Base-by-base conservation (phyloP, 345 rosid species). In the Lepidium aucheri region DNA sequence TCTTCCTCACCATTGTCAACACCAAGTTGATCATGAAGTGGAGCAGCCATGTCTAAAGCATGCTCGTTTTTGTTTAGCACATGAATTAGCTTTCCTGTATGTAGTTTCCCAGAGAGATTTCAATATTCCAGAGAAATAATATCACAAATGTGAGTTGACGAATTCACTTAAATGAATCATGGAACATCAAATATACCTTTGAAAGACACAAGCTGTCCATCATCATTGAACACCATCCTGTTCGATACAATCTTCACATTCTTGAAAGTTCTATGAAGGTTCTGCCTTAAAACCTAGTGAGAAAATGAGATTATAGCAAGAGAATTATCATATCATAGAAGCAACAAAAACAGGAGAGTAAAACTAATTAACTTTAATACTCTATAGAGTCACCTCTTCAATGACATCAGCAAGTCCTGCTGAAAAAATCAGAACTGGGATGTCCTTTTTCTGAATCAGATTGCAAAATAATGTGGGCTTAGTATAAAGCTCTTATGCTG, bases 371-470 rank as follows among this genome's bases (percentile, higher is more conserved):
- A 20, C 15, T 45, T 43, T 18, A 5, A 28, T 11, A 53, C 49
- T 33, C 53, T 45, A 15, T 32, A 53, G 54, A 67, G 76, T 61
- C 65, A 88, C 98, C 95, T 91, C 98, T 80, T 91, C 96, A 72
- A 89, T 91, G 20, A 91, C 84, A 81, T 91, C 96, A 59, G 95
- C 98, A 67, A 91, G 92, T 43, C 96, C 98, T n/a, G 95, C 95
- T 68, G 98, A 89, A 78, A 91, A 91, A 75, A 91, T 81, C 73
- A 85, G 83, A 52, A 91, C 74, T 0, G 98, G 96, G 55, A 91
- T 72, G 53, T 82, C 86, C 70, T 62, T 85, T 76, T 88, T 77
- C 97, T 91, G 82, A 73, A 77, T 34, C 66, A 65, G 5, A 72
- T 33, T 4, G 22, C 51, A 47, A 57, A 14, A 12, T 12, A 46